Conservation (phyloP, 2,329 filamentous ascomycete genomes). For the Cryphonectria naterciae region DNA sequence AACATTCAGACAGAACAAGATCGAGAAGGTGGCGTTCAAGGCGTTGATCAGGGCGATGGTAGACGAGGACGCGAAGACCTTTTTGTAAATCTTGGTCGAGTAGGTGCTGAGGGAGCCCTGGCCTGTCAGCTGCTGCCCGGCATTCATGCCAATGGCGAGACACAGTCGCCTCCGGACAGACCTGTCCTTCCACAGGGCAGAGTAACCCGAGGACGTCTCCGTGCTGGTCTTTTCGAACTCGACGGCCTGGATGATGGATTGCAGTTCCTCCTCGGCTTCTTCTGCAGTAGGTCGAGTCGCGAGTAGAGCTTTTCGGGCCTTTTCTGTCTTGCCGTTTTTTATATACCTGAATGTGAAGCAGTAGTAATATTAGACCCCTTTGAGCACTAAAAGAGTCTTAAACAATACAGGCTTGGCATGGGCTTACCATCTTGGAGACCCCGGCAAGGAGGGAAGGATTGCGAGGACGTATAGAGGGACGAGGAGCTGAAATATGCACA, state of each 20-base stretch:
- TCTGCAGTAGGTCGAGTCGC: constrained; percentile 65
- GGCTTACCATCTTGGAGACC: constrained; percentile 71
- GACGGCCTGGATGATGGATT: constrained; percentile 68
- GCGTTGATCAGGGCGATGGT: constrained; percentile 75
- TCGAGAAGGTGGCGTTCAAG: constrained; percentile 73
- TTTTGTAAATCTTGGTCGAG: constrained; percentile 74
- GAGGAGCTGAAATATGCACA: constrained; percentile 73
- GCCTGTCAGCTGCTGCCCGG: constrained; percentile 74
- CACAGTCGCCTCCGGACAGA: constrained; percentile 69
- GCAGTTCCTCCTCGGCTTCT: constrained; percentile 69
- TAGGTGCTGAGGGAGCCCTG: constrained; percentile 75
- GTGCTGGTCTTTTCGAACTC: constrained; percentile 72
- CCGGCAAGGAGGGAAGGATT: constrained; percentile 68
- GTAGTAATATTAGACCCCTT: not conserved
- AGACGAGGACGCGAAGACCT: constrained; percentile 62
- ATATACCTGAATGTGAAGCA: constrained; percentile 39
- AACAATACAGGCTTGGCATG: not conserved
- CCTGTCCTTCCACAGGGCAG: constrained; percentile 70
- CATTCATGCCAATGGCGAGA: constrained; percentile 69
- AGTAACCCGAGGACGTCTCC: constrained; percentile 64
- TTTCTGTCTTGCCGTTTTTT: constrained; percentile 61
- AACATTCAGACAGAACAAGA: constrained; percentile 73
- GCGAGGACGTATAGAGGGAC: constrained; percentile 65
- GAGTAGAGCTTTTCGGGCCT: constrained; percentile 59
- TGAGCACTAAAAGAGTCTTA: not conserved